Evolutionary conservation across 2,329 filamentous ascomycete genomes (phyloP), one percentile per base, ranked within the genome.

Genomic region (Trichoderma koningii): DNA sequence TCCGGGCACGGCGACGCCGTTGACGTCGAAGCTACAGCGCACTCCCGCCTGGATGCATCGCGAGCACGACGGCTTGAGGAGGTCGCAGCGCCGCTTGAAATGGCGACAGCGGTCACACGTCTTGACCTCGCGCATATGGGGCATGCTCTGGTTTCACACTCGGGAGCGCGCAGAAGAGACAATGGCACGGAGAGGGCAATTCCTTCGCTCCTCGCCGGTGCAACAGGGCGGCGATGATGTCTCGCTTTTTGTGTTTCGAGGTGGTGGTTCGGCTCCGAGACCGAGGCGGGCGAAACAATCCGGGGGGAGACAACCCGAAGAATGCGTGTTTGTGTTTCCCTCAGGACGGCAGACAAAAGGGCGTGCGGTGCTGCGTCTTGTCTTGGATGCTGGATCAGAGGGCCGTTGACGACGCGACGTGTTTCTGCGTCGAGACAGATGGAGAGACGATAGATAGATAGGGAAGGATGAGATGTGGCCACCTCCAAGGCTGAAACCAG

Each of bases 31-130:
- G 68, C 74, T 76, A 69, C 75, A 76, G 30, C 69, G 71, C 21
- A 75, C 71, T 26, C 73, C 71, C 3, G 74, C 75, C 60, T 76
- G 73, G 4, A 74, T 66, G 63, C 75, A 77, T 47, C 75, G 72
- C 7, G 74, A 72, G 66, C 75, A 77, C 2, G 74, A 71, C 10
- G 75, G 75, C 67, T 75, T 76, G 47, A 75, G 64, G 12, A 76
- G 72, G 59, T 77, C 75, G 68, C 75, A 77, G 52, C 75, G 71
- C 50, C 75, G 73, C 67, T 76, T 76, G 68, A 75, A 76, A 55
- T 75, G 73, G 56, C 75, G 75, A 65, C 75, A 77, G 57, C 75
- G 73, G 62, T 75, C 73, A 69, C 75, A 77, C 41, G 75, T 76
- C 70, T 73, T 76, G 65, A 77, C 72, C 68, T 76, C 74, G 55